Conservation (phyloP, 2,329 filamentous ascomycete species). For the Aureobasidium zeae region DNA sequence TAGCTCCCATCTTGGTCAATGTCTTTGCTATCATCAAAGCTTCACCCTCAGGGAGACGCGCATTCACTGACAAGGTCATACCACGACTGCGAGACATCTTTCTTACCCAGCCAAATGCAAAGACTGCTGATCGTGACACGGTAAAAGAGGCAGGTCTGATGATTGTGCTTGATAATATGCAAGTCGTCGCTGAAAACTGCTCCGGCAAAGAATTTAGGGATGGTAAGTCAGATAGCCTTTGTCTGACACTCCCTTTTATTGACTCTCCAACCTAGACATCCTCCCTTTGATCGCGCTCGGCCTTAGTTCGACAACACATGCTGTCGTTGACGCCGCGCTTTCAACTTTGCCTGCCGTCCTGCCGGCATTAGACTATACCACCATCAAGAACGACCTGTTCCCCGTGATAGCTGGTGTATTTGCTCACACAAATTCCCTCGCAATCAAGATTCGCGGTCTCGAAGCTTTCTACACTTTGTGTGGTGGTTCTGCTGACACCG, state of each 20-base stretch:
- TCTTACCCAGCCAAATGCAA: constrained; percentile 43
- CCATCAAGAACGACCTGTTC: constrained; percentile 94
- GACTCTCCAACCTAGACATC: constrained; percentile 51
- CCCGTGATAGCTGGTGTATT: constrained; percentile 86
- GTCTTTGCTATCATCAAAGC: constrained; percentile 81
- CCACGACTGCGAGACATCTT: constrained; percentile 79
- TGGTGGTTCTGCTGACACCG: constrained; percentile 53
- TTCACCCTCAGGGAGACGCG: constrained; percentile 65
- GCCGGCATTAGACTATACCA: constrained; percentile 86
- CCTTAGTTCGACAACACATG: constrained; percentile 80
- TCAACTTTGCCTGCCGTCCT: constrained; percentile 70
- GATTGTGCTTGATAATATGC: constrained; percentile 78
- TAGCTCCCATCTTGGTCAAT: constrained; percentile 80
- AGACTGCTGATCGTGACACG: constrained; percentile 61
- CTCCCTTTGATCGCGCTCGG: constrained; percentile 76
- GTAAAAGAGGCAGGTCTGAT: constrained; percentile 83
- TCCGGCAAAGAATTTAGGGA: constrained; percentile 92
- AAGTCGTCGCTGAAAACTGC: constrained; percentile 66
- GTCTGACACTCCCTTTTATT: constrained; percentile 24
- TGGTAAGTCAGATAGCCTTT: constrained; percentile 38
- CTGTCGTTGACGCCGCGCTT: constrained; percentile 76
- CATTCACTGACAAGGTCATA: constrained; percentile 79
- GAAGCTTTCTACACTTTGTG: constrained; percentile 87
- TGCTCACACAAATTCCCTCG: constrained; percentile 82
- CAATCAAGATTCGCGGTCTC: constrained; percentile 86